These are phyloP conservation scores for Centrapalus pauciflorus DNA, from an alignment of 129 eudicot species.

Conservation along the genomic window DNA sequence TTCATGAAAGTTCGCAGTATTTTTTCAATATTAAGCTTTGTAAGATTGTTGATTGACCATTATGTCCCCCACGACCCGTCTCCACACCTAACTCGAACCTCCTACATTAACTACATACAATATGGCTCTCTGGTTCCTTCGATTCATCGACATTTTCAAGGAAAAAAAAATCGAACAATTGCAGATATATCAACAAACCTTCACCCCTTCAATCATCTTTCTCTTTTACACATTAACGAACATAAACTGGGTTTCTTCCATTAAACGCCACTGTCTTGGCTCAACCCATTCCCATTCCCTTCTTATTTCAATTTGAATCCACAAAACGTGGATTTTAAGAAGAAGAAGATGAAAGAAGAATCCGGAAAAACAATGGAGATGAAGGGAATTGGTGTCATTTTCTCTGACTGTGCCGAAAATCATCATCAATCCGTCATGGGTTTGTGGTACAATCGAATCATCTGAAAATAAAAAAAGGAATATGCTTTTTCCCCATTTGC, in stretches of 20 bases:
- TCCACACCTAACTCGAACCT: slow-evolving; percentile 22
- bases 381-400: slow-evolving; percentile 3
- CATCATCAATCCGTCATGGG: slow-evolving; percentile 18
- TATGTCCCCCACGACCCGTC: not conserved
- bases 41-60: slow-evolving; percentile 11
- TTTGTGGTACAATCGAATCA: slow-evolving; percentile 46
- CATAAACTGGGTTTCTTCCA: slow-evolving; percentile 1
- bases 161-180: slow-evolving; percentile 1
- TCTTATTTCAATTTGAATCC: slow-evolving; percentile 3
- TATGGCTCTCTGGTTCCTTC: slow-evolving; percentile 14
- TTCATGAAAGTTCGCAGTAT: too few species aligned
- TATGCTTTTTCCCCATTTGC: slow-evolving; percentile 38
- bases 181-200: not conserved
- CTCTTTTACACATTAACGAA: not conserved
- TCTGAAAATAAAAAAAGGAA: slow-evolving; percentile 27
- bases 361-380: not conserved
- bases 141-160: slow-evolving; percentile 17
- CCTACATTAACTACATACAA: slow-evolving; percentile 13
- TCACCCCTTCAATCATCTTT: slow-evolving; percentile 3
- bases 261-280: not conserved
- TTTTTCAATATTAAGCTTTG: too few species aligned
- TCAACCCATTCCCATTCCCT: slow-evolving; percentile 5
- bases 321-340: not conserved
- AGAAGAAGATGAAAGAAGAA: slow-evolving; percentile 11
- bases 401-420: slow-evolving; percentile 11